phyloP scores from a whole-genome alignment of 495 filamentous ascomycete genomes.

The Penicillium lagena region DNA sequence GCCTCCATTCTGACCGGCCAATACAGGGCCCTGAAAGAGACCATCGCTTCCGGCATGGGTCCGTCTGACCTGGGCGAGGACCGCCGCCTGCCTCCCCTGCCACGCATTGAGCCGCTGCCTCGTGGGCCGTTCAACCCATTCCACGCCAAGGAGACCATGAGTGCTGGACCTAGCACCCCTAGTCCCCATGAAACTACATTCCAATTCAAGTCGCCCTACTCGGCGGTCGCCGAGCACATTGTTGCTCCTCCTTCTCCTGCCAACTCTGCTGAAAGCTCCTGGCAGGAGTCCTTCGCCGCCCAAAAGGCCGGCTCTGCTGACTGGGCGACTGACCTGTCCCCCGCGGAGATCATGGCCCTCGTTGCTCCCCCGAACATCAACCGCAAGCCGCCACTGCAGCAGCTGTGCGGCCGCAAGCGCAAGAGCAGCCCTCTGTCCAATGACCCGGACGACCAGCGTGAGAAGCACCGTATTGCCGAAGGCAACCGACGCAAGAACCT shows the following conservation, averaged over 20 bases:
- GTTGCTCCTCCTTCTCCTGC: constrained; percentile 36
- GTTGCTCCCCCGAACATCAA: constrained; percentile 36
- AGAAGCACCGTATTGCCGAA: constrained; percentile 43
- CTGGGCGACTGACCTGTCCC: constrained; percentile 32
- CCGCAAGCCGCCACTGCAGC: constrained; percentile 40
- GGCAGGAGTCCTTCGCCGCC: constrained; percentile 30
- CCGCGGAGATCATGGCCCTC: constrained; percentile 29
- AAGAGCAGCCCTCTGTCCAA: constrained; percentile 31
- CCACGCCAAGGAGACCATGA: constrained; percentile 20
- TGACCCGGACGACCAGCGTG: constrained; percentile 37
- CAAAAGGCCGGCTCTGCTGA: constrained; percentile 23
- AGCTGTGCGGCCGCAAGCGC: constrained; percentile 40
- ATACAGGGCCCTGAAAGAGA: too few relatives aligned
- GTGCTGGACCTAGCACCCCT: constrained; percentile 24
- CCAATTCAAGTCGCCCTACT: constrained; percentile 28
- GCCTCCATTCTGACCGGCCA: background rate
- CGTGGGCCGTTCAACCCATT: constrained; percentile 39
- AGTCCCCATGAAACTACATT: constrained; percentile 28
- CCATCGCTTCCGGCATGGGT: constrained; percentile 10
- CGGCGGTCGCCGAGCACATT: constrained; percentile 26
- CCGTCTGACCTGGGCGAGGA: constrained; percentile 23
- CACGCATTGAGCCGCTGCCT: constrained; percentile 34
- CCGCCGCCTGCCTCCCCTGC: constrained; percentile 37
- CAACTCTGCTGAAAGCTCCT: constrained; percentile 37
- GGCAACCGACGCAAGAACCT: constrained; percentile 41